Conservation (phyloP, 106 monocot species). For the Triglochin maritima region DNA sequence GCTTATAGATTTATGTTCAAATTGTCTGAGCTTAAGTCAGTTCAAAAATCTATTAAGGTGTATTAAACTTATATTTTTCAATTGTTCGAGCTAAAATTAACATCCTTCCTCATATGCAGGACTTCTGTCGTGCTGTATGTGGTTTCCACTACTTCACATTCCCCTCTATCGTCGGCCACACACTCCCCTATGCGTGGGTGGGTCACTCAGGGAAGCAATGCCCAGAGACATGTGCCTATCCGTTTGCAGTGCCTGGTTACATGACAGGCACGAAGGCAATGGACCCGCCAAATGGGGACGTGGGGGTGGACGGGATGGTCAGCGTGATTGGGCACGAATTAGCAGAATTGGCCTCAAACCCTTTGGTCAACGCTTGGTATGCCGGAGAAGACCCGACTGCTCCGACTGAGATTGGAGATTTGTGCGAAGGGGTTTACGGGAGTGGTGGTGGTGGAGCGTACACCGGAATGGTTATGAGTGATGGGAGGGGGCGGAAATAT, state of each 20-base stretch:
- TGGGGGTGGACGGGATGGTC: conserved; percentile 63
- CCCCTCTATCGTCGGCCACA: conserved; percentile 62
- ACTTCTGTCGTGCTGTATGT: conserved; percentile 60
- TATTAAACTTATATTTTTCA: too few species aligned
- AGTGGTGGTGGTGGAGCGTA: conserved; percentile 63
- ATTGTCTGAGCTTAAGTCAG: too few species aligned
- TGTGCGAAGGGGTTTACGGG: conserved; percentile 66
- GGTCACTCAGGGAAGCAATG: conserved; percentile 53
- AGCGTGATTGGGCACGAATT: conserved; percentile 63
- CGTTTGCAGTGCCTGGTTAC: conserved; percentile 56
- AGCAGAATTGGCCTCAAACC: conserved; percentile 68
- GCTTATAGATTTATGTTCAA: too few species aligned
- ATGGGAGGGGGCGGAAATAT: conserved; percentile 30
- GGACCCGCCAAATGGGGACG: conserved; percentile 53
- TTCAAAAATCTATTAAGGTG: too few species aligned
- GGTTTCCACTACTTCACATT: conserved; percentile 87
- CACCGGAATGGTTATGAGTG: conserved; percentile 39
- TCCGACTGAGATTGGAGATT: conserved; percentile 63
- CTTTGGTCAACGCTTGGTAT: conserved; percentile 69
- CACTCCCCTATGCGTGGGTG: conserved; percentile 68
- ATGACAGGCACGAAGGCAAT: conserved; percentile 27
- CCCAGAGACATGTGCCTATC: conserved; percentile 68
- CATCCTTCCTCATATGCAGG: conserved; percentile 5
- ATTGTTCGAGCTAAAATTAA: too few species aligned
- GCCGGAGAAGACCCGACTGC: conserved; percentile 68